Evolutionary conservation across 306 rosid species (phyloP).

Genomic region (Fragaria nilgerrensis): DNA sequence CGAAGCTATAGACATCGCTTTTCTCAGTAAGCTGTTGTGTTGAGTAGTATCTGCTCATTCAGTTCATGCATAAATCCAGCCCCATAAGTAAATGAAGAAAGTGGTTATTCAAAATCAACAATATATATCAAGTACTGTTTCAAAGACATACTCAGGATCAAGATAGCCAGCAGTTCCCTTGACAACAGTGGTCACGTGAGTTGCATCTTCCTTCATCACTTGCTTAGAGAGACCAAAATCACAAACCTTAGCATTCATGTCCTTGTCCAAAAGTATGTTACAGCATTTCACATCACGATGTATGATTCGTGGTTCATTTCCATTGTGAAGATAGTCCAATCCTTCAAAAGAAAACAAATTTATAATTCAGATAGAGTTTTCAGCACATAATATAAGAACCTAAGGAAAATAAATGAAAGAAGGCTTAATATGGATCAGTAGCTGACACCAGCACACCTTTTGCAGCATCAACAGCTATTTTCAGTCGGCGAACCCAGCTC

Average conservation of each 20-base stretch:
- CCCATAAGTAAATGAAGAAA: not conserved
- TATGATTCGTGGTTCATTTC: slow-evolving; percentile 85
- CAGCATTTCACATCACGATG: slow-evolving; percentile 95
- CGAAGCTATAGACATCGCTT: slow-evolving; percentile 90
- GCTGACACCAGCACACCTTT: slow-evolving; percentile 52
- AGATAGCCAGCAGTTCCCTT: slow-evolving; percentile 96
- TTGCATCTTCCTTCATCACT: slow-evolving; percentile 67
- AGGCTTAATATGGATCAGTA: not conserved
- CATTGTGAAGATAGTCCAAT: slow-evolving; percentile 91
- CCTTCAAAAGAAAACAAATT: slow-evolving; percentile 42
- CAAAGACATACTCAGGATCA: slow-evolving; percentile 80
- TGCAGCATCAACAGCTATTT: slow-evolving; percentile 93
- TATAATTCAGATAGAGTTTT: not conserved
- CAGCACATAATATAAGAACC: not conserved
- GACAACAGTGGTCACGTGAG: slow-evolving; percentile 90
- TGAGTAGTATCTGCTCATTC: slow-evolving; percentile 60
- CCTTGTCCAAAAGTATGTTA: slow-evolving; percentile 80
- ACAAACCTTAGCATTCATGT: slow-evolving; percentile 88
- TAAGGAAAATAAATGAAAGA: not conserved
- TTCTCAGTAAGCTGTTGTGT: slow-evolving; percentile 90
- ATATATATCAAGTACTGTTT: not conserved
- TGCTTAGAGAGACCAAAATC: slow-evolving; percentile 95
- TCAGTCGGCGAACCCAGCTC: slow-evolving; percentile 93
- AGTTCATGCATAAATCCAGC: not conserved
- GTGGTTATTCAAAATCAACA: not conserved